Percentiles rank a stretch among this genome's conserved stretches.
Conservation (phyloP, 1,284 basidiomycete genomes). For the Moniliella sp. region DNA sequence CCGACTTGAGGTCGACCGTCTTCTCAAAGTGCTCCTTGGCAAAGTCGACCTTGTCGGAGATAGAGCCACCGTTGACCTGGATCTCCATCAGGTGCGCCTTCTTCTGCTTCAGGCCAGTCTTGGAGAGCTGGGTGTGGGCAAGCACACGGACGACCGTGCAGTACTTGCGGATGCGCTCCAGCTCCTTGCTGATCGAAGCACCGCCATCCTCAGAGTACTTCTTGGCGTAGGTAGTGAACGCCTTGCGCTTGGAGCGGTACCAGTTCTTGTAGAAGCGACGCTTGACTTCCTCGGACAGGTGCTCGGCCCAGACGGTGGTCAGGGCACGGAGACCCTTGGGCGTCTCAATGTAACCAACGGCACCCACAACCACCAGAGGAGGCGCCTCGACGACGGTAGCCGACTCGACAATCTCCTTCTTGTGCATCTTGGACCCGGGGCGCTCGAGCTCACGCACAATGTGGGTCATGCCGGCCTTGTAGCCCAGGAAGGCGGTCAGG, state of each 20-base stretch:
- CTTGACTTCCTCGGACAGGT: constrained; percentile 63
- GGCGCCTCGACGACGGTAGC: constrained; percentile 91
- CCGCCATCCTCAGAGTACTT: constrained; percentile 90
- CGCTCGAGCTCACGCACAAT: constrained; percentile 96
- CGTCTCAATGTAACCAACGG: constrained; percentile 98
- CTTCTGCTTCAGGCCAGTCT: constrained; percentile 95
- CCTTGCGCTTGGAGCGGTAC: constrained; percentile 99
- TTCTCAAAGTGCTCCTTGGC: constrained; percentile 92
- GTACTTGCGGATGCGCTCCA: constrained; percentile 99
- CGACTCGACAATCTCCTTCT: constrained; percentile 84
- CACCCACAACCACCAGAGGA: constrained; percentile 87
- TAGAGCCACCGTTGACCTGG: constrained; percentile 90
- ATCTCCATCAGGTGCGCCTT: constrained; percentile 99
- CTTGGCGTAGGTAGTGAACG: constrained; percentile 93
- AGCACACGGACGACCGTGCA: constrained; percentile 98
- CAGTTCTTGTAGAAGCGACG: constrained; percentile 99
- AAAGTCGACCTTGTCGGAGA: constrained; percentile 96
- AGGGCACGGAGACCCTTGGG: constrained; percentile 82
- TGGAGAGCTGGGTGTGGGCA: constrained; percentile 80
- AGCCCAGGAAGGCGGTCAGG: constrained; percentile 92
- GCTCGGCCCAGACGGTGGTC: constrained; percentile 49
- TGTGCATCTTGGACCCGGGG: constrained; percentile 50
- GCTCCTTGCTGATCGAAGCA: constrained; percentile 76
- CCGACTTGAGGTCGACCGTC: constrained; percentile 58
- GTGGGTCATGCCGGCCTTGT: constrained; percentile 99